Percentiles rank a stretch among this genome's conserved stretches.
phyloP scores from a whole-genome alignment of 345 rosid genomes.

The Mercurialis annua region DNA sequence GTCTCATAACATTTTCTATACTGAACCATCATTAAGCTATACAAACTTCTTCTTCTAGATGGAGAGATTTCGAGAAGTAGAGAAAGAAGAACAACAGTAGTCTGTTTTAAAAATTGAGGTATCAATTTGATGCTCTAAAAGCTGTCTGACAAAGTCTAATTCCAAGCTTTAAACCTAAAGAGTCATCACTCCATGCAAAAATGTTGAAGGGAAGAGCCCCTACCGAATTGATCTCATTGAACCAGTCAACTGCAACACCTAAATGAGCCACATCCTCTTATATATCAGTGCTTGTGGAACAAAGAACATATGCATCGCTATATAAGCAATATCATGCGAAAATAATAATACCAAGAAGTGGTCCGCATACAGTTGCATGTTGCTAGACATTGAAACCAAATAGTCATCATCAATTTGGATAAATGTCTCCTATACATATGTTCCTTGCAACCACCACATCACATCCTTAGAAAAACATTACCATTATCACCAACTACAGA shows the following conservation, averaged over 20 bases:
- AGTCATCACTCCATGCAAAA: not conserved
- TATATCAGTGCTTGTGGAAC: not conserved
- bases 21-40: not conserved
- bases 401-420: no score
- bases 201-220: not conserved
- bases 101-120: not conserved
- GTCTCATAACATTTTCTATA: not conserved
- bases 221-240: not conserved
- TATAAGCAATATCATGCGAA: no score
- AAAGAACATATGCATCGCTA: not conserved
- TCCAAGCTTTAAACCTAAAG: not conserved
- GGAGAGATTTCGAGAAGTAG: not conserved
- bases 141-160: not conserved
- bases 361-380: no score
- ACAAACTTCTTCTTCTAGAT: not conserved
- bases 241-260: not conserved
- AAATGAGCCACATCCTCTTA: constrained; percentile 4
- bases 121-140: not conserved
- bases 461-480: not conserved
- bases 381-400: no score
- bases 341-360: no score
- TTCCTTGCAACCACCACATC: not conserved
- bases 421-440: not conserved
- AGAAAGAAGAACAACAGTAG: not conserved
- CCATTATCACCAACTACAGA: not conserved